A percentile compares a stretch with the other conserved stretches of the same genome.
Evolutionary conservation across 2,329 filamentous ascomycete species (phyloP).

Genomic region (Fusarium begoniae): DNA sequence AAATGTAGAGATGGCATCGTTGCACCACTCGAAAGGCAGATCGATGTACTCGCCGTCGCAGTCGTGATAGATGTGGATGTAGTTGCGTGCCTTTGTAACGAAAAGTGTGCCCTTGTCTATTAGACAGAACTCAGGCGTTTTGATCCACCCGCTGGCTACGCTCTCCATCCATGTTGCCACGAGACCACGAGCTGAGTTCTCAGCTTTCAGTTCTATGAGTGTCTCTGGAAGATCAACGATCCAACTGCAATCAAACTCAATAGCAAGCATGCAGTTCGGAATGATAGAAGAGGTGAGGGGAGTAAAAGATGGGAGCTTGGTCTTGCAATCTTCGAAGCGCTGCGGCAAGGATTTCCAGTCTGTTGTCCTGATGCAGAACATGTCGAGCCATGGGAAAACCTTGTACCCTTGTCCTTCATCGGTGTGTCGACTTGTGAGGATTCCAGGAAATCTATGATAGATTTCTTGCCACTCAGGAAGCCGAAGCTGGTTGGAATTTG

Average conservation of each 20-base stretch:
- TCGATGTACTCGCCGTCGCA: background rate
- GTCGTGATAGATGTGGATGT: rapidly evolving
- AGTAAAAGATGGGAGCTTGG: rapidly evolving
- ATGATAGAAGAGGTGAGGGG: rapidly evolving
- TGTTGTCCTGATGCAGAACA: rapidly evolving
- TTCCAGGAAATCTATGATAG: no score
- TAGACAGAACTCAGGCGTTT: background rate
- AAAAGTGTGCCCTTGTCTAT: background rate
- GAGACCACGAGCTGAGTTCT: background rate
- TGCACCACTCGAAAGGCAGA: rapidly evolving
- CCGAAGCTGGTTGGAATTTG: rapidly evolving
- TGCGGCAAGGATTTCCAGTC: background rate
- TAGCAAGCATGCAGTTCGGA: rapidly evolving
- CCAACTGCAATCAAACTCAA: background rate
- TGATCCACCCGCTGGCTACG: background rate
- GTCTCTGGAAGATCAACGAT: background rate
- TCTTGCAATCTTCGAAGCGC: background rate
- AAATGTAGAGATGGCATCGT: background rate
- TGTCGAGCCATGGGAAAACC: rapidly evolving
- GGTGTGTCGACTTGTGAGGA: background rate
- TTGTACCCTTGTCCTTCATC: background rate
- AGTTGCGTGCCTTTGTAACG: background rate
- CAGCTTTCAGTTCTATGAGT: background rate
- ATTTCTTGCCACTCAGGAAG: no score
- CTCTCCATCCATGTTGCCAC: background rate